These are phyloP conservation scores for Podaxis sp. DNA, from an alignment of 768 basidiomycete species.

Conservation along the genomic window DNA sequence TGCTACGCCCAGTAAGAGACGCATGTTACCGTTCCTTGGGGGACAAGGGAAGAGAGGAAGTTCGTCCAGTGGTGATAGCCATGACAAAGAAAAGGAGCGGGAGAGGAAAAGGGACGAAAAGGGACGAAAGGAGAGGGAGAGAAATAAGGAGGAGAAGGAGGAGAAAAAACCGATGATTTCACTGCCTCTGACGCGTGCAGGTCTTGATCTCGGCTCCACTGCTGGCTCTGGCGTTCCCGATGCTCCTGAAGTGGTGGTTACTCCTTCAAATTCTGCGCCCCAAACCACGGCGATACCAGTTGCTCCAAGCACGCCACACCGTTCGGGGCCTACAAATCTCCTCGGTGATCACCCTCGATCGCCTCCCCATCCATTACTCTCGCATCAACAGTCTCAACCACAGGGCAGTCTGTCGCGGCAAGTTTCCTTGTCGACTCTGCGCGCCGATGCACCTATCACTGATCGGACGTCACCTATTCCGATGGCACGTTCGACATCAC, in stretches of 20 bases:
- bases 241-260: neutral
- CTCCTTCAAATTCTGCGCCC: neutral
- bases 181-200: conserved; percentile 5
- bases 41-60: neutral
- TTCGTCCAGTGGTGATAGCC: conserved; percentile 3
- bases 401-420: neutral
- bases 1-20: conserved; percentile 4
- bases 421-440: neutral
- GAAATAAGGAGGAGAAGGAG: neutral
- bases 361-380: neutral
- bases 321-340: neutral
- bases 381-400: neutral
- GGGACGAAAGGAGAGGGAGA: neutral
- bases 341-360: neutral
- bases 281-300: neutral
- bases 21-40: conserved; percentile 5
- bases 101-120: conserved; percentile 1
- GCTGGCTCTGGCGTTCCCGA: neutral
- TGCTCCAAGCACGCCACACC: neutral
- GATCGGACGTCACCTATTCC: neutral
- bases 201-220: neutral
- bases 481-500: neutral
- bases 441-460: neutral
- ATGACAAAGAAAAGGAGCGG: neutral
- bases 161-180: conserved; percentile 9